Evolutionary conservation across 75 land plant genomes (phyloP), one percentile per base, ranked within the genome.

Genomic region (Picea sitchensis): DNA sequence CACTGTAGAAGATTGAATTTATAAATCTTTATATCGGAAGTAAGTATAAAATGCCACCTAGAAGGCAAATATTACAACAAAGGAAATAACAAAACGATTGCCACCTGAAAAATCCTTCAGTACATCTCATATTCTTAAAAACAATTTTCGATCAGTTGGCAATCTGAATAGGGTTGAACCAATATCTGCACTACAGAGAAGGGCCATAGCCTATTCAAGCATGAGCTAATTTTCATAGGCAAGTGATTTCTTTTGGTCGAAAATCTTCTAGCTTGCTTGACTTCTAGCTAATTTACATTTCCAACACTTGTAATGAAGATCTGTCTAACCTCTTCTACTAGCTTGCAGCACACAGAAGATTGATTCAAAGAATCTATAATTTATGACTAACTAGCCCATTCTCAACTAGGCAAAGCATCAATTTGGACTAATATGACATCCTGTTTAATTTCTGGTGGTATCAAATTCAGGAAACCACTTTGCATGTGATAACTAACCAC

Each of bases 1-100:
- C 86, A 86, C 87, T 86, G 79, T 73, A 82, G 23, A 69, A 71
- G 23, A 71, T 71, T 71, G n/a, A 76, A 44, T 26, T 8, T 56
- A 4, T 56, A 67, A 63, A 65, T 17, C 2, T 60, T 38, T 30
- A 14, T 17, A 41, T 65, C 57, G 73, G 26, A 15, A 62, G 18
- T 11, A 62, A 21, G 20, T 2, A 62, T 62, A 4, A 0, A 6
- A 18, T 20, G 64, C 64, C 21, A 20, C 7, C 20, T 62, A 12
- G 34, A 30, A 75, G 76, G 6, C 18, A 51, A 73, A 17, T 51
- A n/a, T 13, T 17, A 3, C 41, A 67, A 32, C 14, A 34, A 65
- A 36, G 23, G 21, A 21, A 18, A 73, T 73, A 44, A 6, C 2
- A 17, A 44, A 51, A 6, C 15, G 17, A 26, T 9, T 54, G 36